Evolutionary conservation across 495 filamentous ascomycete species (phyloP).

Genomic region (Bombardia bombarda): DNA sequence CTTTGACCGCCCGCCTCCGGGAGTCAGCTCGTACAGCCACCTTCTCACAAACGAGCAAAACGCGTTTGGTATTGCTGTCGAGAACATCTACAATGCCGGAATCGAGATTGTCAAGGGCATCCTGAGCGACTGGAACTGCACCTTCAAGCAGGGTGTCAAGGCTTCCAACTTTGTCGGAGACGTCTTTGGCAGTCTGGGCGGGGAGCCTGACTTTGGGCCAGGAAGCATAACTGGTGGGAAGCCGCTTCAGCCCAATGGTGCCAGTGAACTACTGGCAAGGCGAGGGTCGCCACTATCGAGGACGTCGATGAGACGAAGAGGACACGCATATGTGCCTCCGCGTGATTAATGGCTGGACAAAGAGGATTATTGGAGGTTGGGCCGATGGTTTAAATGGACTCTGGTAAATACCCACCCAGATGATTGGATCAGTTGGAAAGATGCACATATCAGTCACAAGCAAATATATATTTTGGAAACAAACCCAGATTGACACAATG

Average conservation of each 20-base stretch:
- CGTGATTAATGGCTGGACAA: no score
- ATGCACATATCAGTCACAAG: no score
- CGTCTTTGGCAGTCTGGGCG: constrained; percentile 60
- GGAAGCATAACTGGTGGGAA: constrained; percentile 29
- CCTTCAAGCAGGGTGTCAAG: constrained; percentile 51
- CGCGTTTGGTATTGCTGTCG: constrained; percentile 47
- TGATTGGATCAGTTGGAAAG: no score
- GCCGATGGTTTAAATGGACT: no score
- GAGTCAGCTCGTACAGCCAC: constrained; percentile 44
- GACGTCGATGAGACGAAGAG: no score
- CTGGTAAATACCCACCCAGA: no score
- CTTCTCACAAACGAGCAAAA: constrained; percentile 52
- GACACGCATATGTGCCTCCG: no score
- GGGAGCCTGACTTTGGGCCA: constrained; percentile 58
- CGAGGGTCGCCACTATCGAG: background rate
- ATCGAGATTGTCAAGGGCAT: constrained; percentile 62
- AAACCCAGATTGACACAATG: no score
- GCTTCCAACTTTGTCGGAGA: constrained; percentile 66
- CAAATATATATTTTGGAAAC: no score
- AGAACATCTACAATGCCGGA: constrained; percentile 63
- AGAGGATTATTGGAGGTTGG: no score
- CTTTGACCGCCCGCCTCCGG: constrained; percentile 62
- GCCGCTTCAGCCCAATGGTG: constrained; percentile 5
- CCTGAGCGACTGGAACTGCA: constrained; percentile 48
- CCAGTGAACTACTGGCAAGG: background rate